Conservation (phyloP, 1,284 basidiomycete genomes). For the Takashimella koratensis region DNA sequence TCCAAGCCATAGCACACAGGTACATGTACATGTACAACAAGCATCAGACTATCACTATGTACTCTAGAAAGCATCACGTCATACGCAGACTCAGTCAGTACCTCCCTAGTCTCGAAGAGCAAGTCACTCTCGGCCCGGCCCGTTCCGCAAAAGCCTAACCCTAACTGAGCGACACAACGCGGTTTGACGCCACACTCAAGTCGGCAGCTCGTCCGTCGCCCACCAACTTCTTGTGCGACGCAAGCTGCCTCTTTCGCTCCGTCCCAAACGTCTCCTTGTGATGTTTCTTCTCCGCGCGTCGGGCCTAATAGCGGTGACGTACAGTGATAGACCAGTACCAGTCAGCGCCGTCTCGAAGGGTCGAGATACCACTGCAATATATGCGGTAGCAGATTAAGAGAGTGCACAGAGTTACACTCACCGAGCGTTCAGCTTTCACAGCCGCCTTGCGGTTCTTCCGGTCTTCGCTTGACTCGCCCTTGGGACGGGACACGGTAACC, state of each 20-base stretch:
- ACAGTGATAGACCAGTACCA: no score
- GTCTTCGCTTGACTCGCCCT: slow-evolving; percentile 77
- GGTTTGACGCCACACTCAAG: slow-evolving; percentile 28
- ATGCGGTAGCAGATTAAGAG: no score
- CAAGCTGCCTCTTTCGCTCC: slow-evolving; percentile 71
- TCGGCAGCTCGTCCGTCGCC: slow-evolving; percentile 46
- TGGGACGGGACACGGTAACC: slow-evolving; percentile 60
- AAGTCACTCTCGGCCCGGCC: no score
- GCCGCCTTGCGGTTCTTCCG: slow-evolving; percentile 84
- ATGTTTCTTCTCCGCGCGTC: slow-evolving; percentile 75
- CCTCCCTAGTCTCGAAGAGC: no score
- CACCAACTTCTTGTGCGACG: slow-evolving; percentile 47
- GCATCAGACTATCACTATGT: no score
- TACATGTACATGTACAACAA: no score
- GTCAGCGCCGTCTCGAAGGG: not conserved
- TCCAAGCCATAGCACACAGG: no score
- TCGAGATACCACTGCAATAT: no score
- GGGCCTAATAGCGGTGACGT: no score
- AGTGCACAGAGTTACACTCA: slow-evolving; percentile 22
- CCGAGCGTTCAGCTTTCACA: slow-evolving; percentile 74
- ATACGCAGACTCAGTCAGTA: no score
- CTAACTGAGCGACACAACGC: slow-evolving; percentile 37
- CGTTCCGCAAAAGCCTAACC: no score
- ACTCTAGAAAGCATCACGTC: no score
- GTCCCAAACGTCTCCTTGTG: slow-evolving; percentile 69